Evolutionary conservation across 129 eudicot genomes (phyloP).

Genomic region (Flaveria ramosissima): DNA sequence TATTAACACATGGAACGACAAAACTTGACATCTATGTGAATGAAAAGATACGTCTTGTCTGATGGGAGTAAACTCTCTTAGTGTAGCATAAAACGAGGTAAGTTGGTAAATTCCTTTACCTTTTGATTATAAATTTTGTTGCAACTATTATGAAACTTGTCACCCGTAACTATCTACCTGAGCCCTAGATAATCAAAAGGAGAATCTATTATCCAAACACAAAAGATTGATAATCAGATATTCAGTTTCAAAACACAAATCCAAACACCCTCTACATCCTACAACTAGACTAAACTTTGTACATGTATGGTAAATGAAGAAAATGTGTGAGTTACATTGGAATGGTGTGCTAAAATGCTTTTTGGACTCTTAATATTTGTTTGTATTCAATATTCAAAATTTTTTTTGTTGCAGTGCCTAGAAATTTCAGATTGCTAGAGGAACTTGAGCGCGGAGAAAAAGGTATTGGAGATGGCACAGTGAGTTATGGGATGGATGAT

Average conservation of each 20-base stretch:
- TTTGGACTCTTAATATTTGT: no score
- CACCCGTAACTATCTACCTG: neutral
- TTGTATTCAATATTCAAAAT: neutral
- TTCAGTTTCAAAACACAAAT: neutral
- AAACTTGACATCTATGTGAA: neutral
- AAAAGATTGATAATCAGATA: neutral
- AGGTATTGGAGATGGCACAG: constrained; percentile 51
- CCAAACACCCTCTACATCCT: neutral
- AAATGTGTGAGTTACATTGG: neutral
- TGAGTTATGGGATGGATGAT: constrained; percentile 36
- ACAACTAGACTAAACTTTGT: neutral
- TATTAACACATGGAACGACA: neutral
- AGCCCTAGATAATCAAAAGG: neutral
- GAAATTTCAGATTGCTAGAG: constrained; percentile 47
- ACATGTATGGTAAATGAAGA: neutral
- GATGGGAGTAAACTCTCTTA: neutral
- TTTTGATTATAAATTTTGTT: neutral
- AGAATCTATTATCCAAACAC: neutral
- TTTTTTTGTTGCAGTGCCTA: constrained; percentile 36
- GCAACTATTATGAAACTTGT: neutral
- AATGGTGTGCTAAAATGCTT: neutral
- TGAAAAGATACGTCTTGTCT: neutral
- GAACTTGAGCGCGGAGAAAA: constrained; percentile 52
- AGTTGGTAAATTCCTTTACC: neutral
- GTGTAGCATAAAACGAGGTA: neutral